Conservation (phyloP, 345 rosid species). For the Eucalyptus shirleyi region DNA sequence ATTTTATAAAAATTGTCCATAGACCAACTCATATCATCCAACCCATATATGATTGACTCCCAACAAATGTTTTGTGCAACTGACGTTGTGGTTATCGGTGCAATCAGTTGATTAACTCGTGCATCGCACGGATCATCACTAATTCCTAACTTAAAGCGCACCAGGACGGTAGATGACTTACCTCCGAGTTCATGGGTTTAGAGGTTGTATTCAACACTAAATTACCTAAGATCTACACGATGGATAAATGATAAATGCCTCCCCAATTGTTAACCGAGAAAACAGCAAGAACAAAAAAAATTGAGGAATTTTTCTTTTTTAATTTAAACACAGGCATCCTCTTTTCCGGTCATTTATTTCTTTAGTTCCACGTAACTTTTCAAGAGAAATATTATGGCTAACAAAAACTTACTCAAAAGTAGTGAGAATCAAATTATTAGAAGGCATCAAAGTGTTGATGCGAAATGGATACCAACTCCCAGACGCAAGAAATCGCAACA, state of each 20-base stretch:
- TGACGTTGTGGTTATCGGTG: not conserved
- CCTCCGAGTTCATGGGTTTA: not conserved
- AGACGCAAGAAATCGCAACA: not conserved
- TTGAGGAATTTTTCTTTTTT: not conserved
- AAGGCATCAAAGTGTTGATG: not conserved
- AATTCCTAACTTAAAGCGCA: not conserved
- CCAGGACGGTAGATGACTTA: not conserved
- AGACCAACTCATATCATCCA: not conserved
- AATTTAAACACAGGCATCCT: not conserved
- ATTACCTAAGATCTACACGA: not conserved
- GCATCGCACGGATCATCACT: not conserved
- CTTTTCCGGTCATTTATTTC: not conserved
- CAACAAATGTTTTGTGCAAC: not conserved
- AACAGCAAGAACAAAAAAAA: not conserved
- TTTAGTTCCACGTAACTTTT: not conserved
- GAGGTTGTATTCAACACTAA: not conserved
- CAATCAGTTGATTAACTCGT: not conserved
- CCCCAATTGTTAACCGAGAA: not conserved
- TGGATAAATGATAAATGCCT: not conserved
- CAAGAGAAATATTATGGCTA: not conserved
- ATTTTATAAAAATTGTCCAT: not conserved
- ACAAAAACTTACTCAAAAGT: not conserved
- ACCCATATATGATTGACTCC: not conserved
- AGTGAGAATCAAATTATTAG: not conserved
- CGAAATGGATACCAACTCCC: not conserved